A percentile compares a stretch with the other conserved stretches of the same genome.
These are phyloP conservation scores for Bolboschoenus planiculmis DNA, from an alignment of 176 grass and related monocot genomes.

Conservation along the genomic window DNA sequence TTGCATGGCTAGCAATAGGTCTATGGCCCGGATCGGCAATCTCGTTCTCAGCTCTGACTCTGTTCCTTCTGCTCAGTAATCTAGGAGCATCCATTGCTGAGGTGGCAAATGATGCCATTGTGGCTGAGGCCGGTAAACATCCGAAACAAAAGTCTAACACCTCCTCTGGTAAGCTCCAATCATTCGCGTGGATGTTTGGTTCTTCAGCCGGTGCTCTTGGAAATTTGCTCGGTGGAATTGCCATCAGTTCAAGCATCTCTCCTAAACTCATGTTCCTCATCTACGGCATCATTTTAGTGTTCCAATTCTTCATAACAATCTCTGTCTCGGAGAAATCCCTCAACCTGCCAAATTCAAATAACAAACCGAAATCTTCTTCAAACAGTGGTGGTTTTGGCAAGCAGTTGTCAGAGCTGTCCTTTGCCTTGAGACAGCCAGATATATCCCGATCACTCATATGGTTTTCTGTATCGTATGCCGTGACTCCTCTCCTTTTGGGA, in stretches of 20 bases:
- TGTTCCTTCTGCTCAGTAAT: constrained; percentile 93
- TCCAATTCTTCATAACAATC: constrained; percentile 61
- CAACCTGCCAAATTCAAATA: constrained; percentile 46
- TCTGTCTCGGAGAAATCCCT: constrained; percentile 70
- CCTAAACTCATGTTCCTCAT: constrained; percentile 70
- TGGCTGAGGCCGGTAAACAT: constrained; percentile 66
- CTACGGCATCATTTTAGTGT: constrained; percentile 58
- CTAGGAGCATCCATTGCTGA: constrained; percentile 91
- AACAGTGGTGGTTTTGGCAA: constrained; percentile 40
- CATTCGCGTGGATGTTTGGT: constrained; percentile 80
- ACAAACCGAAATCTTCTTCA: constrained; percentile 30
- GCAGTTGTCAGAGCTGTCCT: constrained; percentile 62
- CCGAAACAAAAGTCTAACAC: constrained; percentile 20
- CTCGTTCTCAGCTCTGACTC: constrained; percentile 51
- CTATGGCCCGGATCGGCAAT: constrained; percentile 43
- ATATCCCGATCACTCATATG: constrained; percentile 56
- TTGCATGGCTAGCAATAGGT: constrained; percentile 83
- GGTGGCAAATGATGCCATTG: constrained; percentile 98
- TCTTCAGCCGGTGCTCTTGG: constrained; percentile 78
- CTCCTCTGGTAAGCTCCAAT: constrained; percentile 62
- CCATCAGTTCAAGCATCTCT: constrained; percentile 46
- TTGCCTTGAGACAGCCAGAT: constrained; percentile 52
- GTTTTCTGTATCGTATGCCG: constrained; percentile 73
- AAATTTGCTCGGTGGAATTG: constrained; percentile 82
- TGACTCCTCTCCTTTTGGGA: constrained; percentile 67